A percentile compares a stretch with the other conserved stretches of the same genome.
Conservation (phyloP, 1,139 yeast genomes). For the Suhomyces anneliseae region DNA sequence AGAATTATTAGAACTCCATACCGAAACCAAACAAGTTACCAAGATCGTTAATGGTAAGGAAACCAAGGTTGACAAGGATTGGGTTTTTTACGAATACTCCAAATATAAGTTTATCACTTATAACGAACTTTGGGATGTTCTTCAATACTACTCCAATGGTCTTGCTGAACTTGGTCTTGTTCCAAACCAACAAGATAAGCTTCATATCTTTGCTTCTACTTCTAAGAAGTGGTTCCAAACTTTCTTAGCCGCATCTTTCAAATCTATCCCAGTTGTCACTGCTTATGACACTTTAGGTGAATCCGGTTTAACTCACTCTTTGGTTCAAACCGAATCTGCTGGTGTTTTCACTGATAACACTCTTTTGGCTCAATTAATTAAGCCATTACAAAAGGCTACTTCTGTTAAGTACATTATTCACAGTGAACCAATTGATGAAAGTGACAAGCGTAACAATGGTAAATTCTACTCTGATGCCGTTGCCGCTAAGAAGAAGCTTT, state of each 20-base stretch:
- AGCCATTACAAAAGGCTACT: conserved; percentile 69
- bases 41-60: conserved; percentile 79
- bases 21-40: conserved; percentile 71
- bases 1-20: conserved; percentile 67
- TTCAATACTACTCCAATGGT: conserved; percentile 70
- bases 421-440: conserved; percentile 58
- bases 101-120: conserved; percentile 68
- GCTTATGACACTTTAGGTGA: conserved; percentile 98
- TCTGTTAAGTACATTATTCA: conserved; percentile 70
- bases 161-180: conserved; percentile 70
- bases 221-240: conserved; percentile 90
- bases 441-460: conserved; percentile 66
- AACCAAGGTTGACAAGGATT: conserved; percentile 70
- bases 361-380: conserved; percentile 62
- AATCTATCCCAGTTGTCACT: conserved; percentile 84
- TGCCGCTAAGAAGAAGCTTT: conserved; percentile 56
- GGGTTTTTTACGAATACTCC: conserved; percentile 83
- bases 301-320: conserved; percentile 83
- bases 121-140: conserved; percentile 51
- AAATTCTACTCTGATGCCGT: conserved; percentile 55
- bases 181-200: conserved; percentile 59
- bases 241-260: conserved; percentile 74
- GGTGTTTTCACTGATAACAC: conserved; percentile 84
- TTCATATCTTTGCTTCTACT: conserved; percentile 85
- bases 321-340: conserved; percentile 73